Conservation (phyloP, 176 grass and related monocot species). For the Secale cereale region DNA sequence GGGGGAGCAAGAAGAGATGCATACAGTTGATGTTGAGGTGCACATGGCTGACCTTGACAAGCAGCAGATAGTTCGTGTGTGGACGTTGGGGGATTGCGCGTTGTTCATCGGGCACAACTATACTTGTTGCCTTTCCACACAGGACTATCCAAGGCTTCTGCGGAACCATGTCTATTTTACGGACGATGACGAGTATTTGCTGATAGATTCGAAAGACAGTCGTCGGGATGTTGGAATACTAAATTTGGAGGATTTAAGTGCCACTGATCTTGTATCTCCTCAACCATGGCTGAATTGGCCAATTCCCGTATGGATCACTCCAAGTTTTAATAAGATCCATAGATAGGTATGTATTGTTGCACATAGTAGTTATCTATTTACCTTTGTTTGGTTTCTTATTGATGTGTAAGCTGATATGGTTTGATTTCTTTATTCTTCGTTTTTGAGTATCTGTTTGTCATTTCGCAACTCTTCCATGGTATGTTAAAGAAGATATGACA, state of each 20-base stretch:
- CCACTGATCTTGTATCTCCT: background rate
- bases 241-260: background rate
- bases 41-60: background rate
- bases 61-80: background rate
- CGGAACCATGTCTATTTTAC: slow-evolving; percentile 1
- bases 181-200: background rate
- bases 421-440: no score
- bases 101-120: background rate
- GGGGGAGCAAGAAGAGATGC: background rate
- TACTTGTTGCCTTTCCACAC: background rate
- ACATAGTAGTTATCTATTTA: background rate
- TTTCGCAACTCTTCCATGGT: no score
- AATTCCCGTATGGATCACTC: background rate
- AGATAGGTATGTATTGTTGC: background rate
- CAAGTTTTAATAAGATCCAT: background rate
- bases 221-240: background rate
- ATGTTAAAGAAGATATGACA: no score
- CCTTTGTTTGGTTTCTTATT: no score
- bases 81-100: background rate
- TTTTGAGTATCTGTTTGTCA: no score
- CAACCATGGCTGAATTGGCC: background rate
- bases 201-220: background rate
- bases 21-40: background rate
- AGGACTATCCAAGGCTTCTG: background rate
- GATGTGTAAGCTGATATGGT: no score